Conservation (phyloP, 1,284 basidiomycete genomes). For the Boletellus sp. region DNA sequence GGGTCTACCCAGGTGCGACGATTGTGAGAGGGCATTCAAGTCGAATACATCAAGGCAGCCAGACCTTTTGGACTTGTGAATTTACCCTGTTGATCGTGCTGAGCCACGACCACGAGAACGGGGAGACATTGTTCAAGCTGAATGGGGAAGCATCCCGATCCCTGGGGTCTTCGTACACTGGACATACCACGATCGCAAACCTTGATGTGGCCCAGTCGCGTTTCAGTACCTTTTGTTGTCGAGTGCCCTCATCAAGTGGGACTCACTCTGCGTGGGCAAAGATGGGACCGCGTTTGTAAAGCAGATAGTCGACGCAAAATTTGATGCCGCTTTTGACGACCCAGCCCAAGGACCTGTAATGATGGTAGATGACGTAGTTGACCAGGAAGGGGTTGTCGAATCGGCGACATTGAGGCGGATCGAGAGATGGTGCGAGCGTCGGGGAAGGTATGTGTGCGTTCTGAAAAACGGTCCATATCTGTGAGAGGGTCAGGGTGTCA, state of each 20-base stretch:
- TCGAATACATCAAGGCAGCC: constrained; percentile 28
- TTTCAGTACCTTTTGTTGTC: not conserved
- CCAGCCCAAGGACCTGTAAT: constrained; percentile 98
- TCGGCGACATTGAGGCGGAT: constrained; percentile 37
- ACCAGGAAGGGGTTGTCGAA: constrained; percentile 93
- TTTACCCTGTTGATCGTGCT: constrained; percentile 97
- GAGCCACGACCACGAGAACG: constrained; percentile 92
- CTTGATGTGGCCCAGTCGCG: constrained; percentile 39
- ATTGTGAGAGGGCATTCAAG: not conserved
- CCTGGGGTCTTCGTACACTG: constrained; percentile 80
- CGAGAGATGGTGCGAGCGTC: constrained; percentile 31
- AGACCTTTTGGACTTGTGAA: constrained; percentile 93
- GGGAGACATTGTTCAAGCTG: constrained; percentile 60
- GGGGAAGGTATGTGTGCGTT: constrained; percentile 34
- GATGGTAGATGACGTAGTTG: constrained; percentile 89
- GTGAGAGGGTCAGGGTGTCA: constrained; percentile 48
- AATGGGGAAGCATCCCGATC: constrained; percentile 67
- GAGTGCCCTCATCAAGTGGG: no score
- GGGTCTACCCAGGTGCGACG: constrained; percentile 54
- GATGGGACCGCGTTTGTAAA: constrained; percentile 94
- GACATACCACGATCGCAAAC: constrained; percentile 86
- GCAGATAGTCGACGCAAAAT: constrained; percentile 92
- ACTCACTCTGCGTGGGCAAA: constrained; percentile 93
- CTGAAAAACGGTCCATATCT: constrained; percentile 64
- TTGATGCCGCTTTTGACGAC: constrained; percentile 95